Evolutionary conservation across 1,139 yeast genomes (phyloP).

Genomic region (Geotrichum carabidarum): DNA sequence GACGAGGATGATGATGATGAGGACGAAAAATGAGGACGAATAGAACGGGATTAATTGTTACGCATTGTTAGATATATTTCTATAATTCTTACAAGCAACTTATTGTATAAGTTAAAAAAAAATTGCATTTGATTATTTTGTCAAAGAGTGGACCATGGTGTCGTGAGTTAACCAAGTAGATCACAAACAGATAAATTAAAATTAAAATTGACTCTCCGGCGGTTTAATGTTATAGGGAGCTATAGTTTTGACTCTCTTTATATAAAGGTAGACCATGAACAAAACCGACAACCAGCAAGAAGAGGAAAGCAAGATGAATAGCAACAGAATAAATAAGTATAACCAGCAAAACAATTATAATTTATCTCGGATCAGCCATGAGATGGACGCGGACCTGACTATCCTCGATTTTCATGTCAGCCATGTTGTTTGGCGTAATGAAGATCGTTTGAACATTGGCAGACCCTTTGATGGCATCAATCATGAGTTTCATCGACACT

Average conservation of each 20-base stretch:
- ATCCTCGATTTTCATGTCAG: slow-evolving; percentile 59
- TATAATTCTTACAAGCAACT: too few relatives aligned
- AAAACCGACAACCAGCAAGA: too few relatives aligned
- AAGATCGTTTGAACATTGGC: slow-evolving; percentile 79
- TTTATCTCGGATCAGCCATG: slow-evolving; percentile 50
- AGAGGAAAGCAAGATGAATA: too few relatives aligned
- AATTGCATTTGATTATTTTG: too few relatives aligned
- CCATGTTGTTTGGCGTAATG: slow-evolving; percentile 92
- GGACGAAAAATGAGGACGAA: slow-evolving; percentile 18
- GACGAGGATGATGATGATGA: slow-evolving; percentile 42
- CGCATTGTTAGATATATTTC: not conserved
- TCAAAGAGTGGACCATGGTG: too few relatives aligned
- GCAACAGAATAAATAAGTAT: not conserved
- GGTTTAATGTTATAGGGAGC: too few relatives aligned
- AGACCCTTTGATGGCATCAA: slow-evolving; percentile 53
- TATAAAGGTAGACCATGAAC: too few relatives aligned
- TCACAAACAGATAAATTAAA: too few relatives aligned
- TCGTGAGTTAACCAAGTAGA: too few relatives aligned
- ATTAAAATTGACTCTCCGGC: too few relatives aligned
- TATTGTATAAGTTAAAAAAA: too few relatives aligned
- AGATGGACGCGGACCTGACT: slow-evolving; percentile 65
- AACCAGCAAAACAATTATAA: not conserved
- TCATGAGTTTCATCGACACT: slow-evolving; percentile 69
- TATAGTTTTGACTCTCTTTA: too few relatives aligned
- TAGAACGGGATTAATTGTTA: not conserved